Conservation (phyloP, 768 basidiomycete species). For the Mycena maculata region DNA sequence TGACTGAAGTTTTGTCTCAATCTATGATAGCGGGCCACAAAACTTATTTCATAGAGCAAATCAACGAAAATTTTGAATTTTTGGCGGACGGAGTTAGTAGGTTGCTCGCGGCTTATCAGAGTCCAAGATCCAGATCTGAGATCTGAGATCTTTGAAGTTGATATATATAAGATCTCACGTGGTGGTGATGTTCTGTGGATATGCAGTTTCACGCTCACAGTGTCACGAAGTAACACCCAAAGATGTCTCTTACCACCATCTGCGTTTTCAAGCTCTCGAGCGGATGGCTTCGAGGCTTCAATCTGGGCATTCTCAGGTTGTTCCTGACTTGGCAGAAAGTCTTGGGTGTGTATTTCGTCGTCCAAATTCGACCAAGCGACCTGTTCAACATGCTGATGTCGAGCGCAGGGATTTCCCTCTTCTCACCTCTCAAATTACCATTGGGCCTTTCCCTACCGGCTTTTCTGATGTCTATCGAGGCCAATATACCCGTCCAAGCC, state of each 20-base stretch:
- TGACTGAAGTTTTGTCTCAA: too few relatives aligned
- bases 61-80: too few relatives aligned
- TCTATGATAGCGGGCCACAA: too few relatives aligned
- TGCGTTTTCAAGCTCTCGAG: background rate
- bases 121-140: too few relatives aligned
- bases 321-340: background rate
- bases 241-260: background rate
- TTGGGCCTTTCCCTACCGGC: background rate
- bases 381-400: background rate
- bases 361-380: background rate
- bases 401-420: background rate
- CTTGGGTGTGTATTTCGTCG: background rate
- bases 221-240: background rate
- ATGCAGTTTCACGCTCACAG: too few relatives aligned
- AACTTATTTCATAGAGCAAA: too few relatives aligned
- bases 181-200: too few relatives aligned
- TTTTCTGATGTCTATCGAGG: constrained; percentile 1
- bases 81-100: too few relatives aligned
- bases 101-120: too few relatives aligned
- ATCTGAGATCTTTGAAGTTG: too few relatives aligned
- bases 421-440: background rate
- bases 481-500: background rate
- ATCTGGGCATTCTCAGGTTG: background rate
- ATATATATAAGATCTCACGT: too few relatives aligned
- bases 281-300: background rate